Evolutionary conservation across 208 protist species (phyloP).

Genomic region (Crithidia mellificae): DNA sequence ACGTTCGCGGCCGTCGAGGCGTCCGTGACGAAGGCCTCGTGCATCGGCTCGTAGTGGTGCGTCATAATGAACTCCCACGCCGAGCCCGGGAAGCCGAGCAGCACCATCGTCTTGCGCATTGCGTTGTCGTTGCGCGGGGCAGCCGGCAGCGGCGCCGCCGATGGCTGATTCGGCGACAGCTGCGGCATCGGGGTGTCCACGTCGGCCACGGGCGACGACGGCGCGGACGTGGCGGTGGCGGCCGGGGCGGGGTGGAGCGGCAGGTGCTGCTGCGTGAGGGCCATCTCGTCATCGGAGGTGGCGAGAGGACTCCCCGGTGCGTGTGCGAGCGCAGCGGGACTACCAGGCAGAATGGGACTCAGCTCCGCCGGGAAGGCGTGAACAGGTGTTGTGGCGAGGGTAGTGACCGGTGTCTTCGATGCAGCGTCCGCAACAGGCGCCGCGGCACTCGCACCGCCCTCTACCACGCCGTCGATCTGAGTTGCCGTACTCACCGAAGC

Average conservation of each 20-base stretch:
- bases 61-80: constrained; percentile 35
- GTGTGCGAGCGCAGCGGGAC: background rate
- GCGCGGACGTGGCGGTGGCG: background rate
- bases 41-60: constrained; percentile 36
- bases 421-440: background rate
- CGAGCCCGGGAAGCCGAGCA: constrained; percentile 33
- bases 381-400: background rate
- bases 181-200: background rate
- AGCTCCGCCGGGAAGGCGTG: background rate
- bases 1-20: constrained; percentile 18
- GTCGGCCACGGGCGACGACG: background rate
- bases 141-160: background rate
- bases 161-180: background rate
- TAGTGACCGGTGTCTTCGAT: background rate
- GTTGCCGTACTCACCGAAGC: background rate
- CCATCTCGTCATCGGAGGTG: background rate
- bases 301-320: background rate
- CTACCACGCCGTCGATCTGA: background rate
- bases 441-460: no score
- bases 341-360: background rate
- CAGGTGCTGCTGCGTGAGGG: background rate
- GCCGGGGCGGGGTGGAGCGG: background rate
- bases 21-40: constrained; percentile 31
- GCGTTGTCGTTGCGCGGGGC: constrained; percentile 14
- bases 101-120: constrained; percentile 33